These are phyloP conservation scores for Eucalyptus regnans DNA, from an alignment of 345 rosid genomes.

Conservation along the genomic window DNA sequence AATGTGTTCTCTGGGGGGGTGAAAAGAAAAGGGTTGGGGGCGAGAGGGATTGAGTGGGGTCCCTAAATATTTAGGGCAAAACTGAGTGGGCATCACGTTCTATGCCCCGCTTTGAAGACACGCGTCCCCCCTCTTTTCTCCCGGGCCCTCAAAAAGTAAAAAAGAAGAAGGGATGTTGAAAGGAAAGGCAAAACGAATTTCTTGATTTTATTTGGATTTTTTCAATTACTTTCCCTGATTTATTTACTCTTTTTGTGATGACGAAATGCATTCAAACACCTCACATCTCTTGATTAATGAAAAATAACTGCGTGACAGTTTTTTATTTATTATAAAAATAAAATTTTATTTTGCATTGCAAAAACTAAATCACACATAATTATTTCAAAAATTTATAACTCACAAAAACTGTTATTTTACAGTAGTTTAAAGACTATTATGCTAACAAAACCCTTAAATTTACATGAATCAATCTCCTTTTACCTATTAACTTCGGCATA, in stretches of 20 bases:
- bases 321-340: too few relatives aligned
- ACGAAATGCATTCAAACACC: not conserved
- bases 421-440: accelerated
- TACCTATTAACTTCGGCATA: too few relatives aligned
- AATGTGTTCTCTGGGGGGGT: not conserved
- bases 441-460: too few relatives aligned
- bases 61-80: not conserved
- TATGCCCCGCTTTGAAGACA: not conserved
- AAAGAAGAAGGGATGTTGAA: not conserved
- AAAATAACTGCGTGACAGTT: too few relatives aligned
- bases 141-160: not conserved
- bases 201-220: not conserved
- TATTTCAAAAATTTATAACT: too few relatives aligned
- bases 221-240: not conserved
- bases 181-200: not conserved
- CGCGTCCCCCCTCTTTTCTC: not conserved
- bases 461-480: not conserved
- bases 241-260: not conserved
- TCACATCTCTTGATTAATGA: not conserved
- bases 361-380: too few relatives aligned
- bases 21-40: not conserved
- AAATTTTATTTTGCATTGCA: too few relatives aligned
- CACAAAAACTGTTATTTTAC: too few relatives aligned
- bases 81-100: not conserved
- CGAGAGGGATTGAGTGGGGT: not conserved